Evolutionary conservation across 2,329 filamentous ascomycete species (phyloP).

Genomic region (Colletotrichum costaricense): DNA sequence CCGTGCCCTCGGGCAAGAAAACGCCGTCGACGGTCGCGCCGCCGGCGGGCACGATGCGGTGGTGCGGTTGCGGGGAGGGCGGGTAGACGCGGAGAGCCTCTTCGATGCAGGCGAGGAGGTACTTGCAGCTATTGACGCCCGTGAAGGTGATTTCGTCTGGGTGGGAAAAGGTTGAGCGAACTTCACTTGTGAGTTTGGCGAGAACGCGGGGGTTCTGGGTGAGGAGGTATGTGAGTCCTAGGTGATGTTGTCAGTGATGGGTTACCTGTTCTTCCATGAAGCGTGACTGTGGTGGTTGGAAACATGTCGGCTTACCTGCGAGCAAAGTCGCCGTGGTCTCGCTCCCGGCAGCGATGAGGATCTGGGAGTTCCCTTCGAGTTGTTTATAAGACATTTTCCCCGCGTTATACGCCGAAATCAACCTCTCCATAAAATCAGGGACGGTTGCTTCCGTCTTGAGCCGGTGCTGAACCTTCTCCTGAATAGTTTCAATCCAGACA

Average conservation of each 20-base stretch:
- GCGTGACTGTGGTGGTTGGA: too few relatives aligned
- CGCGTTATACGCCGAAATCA: constrained; percentile 1
- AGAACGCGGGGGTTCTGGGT: constrained; percentile 43
- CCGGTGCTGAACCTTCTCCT: constrained; percentile 10
- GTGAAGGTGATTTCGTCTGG: constrained; percentile 30
- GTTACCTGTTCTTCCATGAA: too few relatives aligned
- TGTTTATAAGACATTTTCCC: constrained; percentile 21
- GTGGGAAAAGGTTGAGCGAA: constrained; percentile 14
- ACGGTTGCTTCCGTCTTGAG: not conserved
- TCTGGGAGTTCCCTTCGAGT: constrained; percentile 28
- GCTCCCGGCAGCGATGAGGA: constrained; percentile 43
- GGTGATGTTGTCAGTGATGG: too few relatives aligned
- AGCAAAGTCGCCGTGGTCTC: constrained; percentile 48
- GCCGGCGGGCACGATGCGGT: not conserved
- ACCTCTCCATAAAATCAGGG: constrained; percentile 12
- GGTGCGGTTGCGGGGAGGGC: constrained; percentile 27
- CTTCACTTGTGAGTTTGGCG: constrained; percentile 47
- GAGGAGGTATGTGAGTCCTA: constrained; percentile 42
- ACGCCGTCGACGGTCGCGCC: constrained; percentile 34
- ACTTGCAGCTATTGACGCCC: constrained; percentile 34
- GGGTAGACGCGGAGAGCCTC: constrained; percentile 41
- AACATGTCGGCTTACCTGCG: constrained; percentile 40
- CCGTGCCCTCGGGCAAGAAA: constrained; percentile 45
- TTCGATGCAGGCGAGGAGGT: constrained; percentile 41
- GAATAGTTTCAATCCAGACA: not conserved